Evolutionary conservation across 2,329 filamentous ascomycete genomes (phyloP), one percentile per base, ranked within the genome.

Genomic region (Fusarium anguioides): DNA sequence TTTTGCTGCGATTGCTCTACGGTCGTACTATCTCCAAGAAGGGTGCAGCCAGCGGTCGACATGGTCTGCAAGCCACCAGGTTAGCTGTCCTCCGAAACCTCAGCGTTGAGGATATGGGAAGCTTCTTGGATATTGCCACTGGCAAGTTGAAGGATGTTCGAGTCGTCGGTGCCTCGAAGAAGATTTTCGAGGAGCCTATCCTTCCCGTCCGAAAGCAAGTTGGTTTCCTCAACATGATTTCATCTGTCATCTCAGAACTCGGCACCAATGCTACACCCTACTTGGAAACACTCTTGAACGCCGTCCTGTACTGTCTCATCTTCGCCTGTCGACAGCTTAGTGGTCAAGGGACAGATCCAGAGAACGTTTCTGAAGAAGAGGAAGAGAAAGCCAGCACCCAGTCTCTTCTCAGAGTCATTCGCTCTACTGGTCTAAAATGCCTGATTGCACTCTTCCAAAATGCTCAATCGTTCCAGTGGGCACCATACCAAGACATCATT

Each of bases 161-260:
- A 4, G 78, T 95, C 11, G 72, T 91, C 18, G 81, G 86, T 49
- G 79, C 84, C 12, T 75, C 80, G 2, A 82, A 86, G 47, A 81
- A 84, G 54, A 75, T 83, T 2, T 86, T 94, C 46, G 76, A 82
- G 2, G 79, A 83, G 26, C 86, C 92, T 41, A 64, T 91, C 14
- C 79, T 94, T 24, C 85, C 87, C 17, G 80, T 86, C 12, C 88
- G 94, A 72, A 96, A 94, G 77, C 95, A 97, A 77, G 86, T 96
- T 59, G 96, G 96, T 82, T 88, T 97, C 75, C 81, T 97, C 49
- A 97, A 96, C 75, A 96, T 98, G 93, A 84, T 96, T 47, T 90
- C 94, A 60, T 89, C 95, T 12, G 88, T 98, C 75, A 88, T 98
- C 60, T 91, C 91, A 57, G 93, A 96, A 51, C 86, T 98, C 33